Percentiles rank a stretch among this genome's conserved stretches.
These are phyloP conservation scores for Ormosia emarginata DNA, from an alignment of 306 rosid species.

Conservation along the genomic window DNA sequence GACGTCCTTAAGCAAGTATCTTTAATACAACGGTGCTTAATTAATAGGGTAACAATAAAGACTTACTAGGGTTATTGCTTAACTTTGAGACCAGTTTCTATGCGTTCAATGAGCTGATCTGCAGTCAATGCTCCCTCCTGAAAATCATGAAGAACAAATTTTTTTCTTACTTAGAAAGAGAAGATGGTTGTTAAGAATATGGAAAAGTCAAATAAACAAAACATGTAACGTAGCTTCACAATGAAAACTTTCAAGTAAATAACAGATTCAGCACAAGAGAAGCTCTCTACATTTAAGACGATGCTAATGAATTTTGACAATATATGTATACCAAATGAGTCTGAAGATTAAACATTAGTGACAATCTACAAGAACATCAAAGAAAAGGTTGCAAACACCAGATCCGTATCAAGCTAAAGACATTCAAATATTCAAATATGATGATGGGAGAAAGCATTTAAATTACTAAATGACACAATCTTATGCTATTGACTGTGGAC, in stretches of 20 bases:
- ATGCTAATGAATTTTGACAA: not conserved
- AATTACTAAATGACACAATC: not conserved
- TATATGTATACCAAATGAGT: not conserved
- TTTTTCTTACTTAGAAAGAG: not conserved
- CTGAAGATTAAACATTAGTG: not conserved
- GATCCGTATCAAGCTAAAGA: not conserved
- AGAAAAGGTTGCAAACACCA: not conserved
- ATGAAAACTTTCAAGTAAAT: not conserved
- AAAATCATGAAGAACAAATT: constrained; percentile 12
- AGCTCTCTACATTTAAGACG: not conserved
- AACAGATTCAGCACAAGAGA: constrained; percentile 20
- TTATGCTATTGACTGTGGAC: not conserved
- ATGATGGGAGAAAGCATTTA: not conserved
- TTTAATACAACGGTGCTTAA: not conserved
- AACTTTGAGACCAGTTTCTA: constrained; percentile 63
- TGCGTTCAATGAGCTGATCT: constrained; percentile 64
- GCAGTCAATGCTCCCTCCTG: constrained; percentile 93
- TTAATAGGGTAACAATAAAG: not conserved
- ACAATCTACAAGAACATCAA: not conserved
- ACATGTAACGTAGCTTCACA: not conserved
- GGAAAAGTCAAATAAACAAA: not conserved
- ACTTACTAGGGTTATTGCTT: constrained; percentile 55
- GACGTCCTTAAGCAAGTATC: not conserved
- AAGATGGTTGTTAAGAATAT: not conserved
- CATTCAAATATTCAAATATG: not conserved